Evolutionary conservation across 129 eudicot genomes (phyloP), one percentile per base, ranked within the genome.

Genomic region (sunflower (Helianthus annuus)): DNA sequence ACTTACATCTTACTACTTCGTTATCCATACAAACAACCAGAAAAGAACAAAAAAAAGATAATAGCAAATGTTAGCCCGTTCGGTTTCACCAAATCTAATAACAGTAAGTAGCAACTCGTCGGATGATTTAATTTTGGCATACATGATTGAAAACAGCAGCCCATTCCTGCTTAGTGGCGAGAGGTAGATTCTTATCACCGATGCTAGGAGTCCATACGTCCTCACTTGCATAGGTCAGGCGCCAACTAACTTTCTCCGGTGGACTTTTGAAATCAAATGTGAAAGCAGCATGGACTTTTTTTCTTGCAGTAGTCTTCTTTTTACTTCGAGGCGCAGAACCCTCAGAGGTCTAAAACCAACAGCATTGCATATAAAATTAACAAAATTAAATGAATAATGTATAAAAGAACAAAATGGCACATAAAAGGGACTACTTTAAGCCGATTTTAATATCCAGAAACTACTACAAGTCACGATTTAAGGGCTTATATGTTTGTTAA

Each of bases 151-250:
- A 87, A 6, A 74, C 88, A 32, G 82, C 45, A 39, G 70, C 83
- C 92, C 92, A 83, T 7, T 75, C 79, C 38, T 68, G 81, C 78
- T 66, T 81, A 9, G 70, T 15, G 29, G 80, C 58, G 16, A 71
- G 78, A 29, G 86, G 80, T 14, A 83, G 60, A 29, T 40, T 46
- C 39, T 49, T 64, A 36, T 76, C 80, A 19, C 70, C 81, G 57
- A 75, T 16, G 38, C 76, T 57, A 8, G 91, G 82, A 45, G 82
- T 48, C 91, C 91, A 86, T 16, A 49, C 40, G 59, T 79, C 86
- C 55, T 73, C 76, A 16, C 70, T 49, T 4, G 81, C 78, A 66
- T 78, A 74, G 0, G 80, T 51, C 59, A 68, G 52, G 15, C 52
- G 38, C 84, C 86, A 78, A 53, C 71, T 74, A 12, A 80, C 83